Conservation (phyloP, 805 yeast species). For the Candida parachauliodes region DNA sequence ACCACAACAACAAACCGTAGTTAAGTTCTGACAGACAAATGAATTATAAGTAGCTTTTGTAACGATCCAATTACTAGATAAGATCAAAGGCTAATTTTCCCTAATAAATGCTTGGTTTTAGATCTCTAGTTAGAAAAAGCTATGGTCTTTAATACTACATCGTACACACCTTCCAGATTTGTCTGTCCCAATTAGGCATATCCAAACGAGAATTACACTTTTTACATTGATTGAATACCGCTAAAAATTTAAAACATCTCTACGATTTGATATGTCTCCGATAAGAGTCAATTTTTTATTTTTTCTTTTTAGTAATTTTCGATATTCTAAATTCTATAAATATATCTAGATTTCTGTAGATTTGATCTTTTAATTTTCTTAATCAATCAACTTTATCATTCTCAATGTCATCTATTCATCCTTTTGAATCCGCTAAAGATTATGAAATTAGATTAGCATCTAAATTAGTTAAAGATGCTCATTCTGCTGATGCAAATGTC, state of each 20-base stretch:
- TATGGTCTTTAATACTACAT: no score
- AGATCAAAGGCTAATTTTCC: no score
- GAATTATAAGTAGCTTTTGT: no score
- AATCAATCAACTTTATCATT: no score
- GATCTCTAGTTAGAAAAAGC: no score
- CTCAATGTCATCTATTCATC: constrained; percentile 32
- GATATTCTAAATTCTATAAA: no score
- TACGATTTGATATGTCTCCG: background rate
- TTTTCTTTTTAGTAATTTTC: background rate
- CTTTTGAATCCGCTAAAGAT: constrained; percentile 58
- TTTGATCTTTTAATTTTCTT: no score
- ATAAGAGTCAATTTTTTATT: no score
- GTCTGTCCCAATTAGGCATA: background rate
- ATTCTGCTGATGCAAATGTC: constrained; percentile 49
- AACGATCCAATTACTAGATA: no score
- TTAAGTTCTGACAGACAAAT: no score
- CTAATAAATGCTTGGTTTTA: no score
- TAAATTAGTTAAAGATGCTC: constrained; percentile 56
- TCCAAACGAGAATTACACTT: background rate
- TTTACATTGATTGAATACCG: background rate
- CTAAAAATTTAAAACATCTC: background rate
- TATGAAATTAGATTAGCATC: constrained; percentile 55
- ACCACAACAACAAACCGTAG: no score
- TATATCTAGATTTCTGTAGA: background rate
- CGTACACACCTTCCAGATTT: background rate